Conservation (phyloP, 257 asterid genomes). For the Solanum medicagineum region DNA sequence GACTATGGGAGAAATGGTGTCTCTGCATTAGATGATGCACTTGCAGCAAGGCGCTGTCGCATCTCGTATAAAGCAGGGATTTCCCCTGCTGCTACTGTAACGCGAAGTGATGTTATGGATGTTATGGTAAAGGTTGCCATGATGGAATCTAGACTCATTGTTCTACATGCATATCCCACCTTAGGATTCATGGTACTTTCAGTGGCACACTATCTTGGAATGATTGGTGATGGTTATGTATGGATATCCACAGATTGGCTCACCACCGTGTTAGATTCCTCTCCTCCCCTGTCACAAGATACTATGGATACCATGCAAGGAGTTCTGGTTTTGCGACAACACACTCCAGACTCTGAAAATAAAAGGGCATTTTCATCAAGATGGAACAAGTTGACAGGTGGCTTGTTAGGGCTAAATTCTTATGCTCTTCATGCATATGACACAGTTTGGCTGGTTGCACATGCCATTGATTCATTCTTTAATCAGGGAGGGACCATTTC, state of each 20-base stretch:
- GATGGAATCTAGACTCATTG: conserved; percentile 30
- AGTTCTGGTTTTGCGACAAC: conserved; percentile 29
- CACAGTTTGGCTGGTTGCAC: conserved; percentile 76
- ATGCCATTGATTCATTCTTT: conserved; percentile 59
- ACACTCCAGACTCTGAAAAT: conserved; percentile 26
- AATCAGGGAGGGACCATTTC: conserved; percentile 61
- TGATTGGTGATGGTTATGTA: conserved; percentile 39
- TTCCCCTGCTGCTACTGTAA: conserved; percentile 12
- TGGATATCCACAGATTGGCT: conserved; percentile 53
- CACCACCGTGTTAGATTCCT: conserved; percentile 30
- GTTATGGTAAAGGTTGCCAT: conserved; percentile 27
- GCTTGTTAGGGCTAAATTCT: conserved; percentile 50
- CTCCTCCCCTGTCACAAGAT: conserved; percentile 14
- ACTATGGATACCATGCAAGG: conserved; percentile 32
- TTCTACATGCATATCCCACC: conserved; percentile 28
- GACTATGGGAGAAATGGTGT: conserved; percentile 39
- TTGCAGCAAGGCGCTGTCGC: conserved; percentile 22
- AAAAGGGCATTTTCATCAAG: conserved; percentile 40
- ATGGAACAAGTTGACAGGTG: conserved; percentile 46
- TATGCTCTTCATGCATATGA: conserved; percentile 80
- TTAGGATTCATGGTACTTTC: conserved; percentile 28
- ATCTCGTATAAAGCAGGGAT: conserved; percentile 33
- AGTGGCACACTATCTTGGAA: conserved; percentile 35
- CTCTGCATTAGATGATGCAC: conserved; percentile 34
- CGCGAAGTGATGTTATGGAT: conserved; percentile 23